phyloP scores from a whole-genome alignment of 176 grass and related monocot species.

The Eleusine indica region DNA sequence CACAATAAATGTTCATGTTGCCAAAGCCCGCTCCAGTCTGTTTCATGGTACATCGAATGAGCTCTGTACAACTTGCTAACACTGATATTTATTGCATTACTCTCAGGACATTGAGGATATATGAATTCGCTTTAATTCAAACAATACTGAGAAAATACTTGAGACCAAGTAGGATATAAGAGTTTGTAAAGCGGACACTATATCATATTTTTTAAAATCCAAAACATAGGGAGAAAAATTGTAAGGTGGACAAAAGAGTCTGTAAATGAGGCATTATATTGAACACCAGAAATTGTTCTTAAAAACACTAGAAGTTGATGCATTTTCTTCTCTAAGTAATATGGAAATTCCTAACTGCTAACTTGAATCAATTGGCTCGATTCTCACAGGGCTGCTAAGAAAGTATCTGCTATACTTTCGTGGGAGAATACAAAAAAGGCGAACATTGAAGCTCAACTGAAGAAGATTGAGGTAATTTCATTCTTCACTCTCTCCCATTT shows the following conservation, averaged over 20 bases:
- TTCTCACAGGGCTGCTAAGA: conserved; percentile 75
- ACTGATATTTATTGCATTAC: conserved; percentile 7
- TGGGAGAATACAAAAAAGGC: conserved; percentile 96
- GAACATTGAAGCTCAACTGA: conserved; percentile 75
- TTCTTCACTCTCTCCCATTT: neutral
- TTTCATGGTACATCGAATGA: conserved; percentile 9
- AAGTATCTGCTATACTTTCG: conserved; percentile 66
- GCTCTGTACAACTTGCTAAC: neutral
- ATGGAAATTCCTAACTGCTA: conserved; percentile 32
- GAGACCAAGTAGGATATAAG: conserved; percentile 1
- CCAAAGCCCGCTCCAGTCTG: conserved; percentile 1
- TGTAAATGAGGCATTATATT: neutral
- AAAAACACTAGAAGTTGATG: neutral
- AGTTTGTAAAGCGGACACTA: neutral
- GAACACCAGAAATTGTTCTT: conserved; percentile 8
- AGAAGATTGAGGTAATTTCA: conserved; percentile 75
- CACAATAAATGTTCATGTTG: neutral
- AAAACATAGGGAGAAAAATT: neutral
- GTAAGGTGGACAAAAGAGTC: neutral
- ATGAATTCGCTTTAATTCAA: neutral
- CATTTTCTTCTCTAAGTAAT: conserved; percentile 3
- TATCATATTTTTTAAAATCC: neutral
- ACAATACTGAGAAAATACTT: neutral
- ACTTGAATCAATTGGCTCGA: conserved; percentile 8
- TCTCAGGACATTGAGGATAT: neutral